Conservation (phyloP, 1,284 basidiomycete genomes). For the Chondrostereum purpureum region DNA sequence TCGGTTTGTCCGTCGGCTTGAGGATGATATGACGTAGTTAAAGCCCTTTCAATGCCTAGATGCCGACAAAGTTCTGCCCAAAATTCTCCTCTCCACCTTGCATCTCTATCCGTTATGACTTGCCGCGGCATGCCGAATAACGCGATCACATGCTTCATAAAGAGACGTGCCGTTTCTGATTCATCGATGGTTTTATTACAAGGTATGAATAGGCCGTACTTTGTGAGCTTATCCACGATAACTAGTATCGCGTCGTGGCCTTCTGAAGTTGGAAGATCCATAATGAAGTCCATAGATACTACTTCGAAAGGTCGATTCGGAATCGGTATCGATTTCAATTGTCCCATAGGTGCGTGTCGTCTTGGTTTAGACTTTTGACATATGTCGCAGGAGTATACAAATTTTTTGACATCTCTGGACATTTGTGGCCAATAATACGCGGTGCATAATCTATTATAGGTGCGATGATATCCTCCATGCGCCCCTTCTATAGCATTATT, state of each 20-base stretch:
- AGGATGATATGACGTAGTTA: constrained; percentile 25
- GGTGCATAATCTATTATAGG: constrained; percentile 14
- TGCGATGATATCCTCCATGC: too few relatives aligned
- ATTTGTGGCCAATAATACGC: constrained; percentile 23
- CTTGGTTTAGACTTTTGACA: constrained; percentile 24
- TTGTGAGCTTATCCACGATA: too few relatives aligned
- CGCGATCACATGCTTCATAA: constrained; percentile 19
- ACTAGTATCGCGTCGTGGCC: constrained; percentile 5
- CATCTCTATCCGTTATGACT: constrained; percentile 1
- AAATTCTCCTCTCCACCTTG: neutral
- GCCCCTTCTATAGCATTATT: constrained; percentile 7
- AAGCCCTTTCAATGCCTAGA: constrained; percentile 16
- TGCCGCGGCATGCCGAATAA: constrained; percentile 19
- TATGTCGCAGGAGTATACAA: constrained; percentile 19
- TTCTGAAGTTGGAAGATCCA: constrained; percentile 1
- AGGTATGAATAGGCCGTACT: constrained; percentile 23
- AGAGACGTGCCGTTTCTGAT: constrained; percentile 19
- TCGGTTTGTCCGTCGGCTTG: constrained; percentile 27
- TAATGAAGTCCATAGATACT: constrained; percentile 3
- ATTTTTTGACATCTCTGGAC: constrained; percentile 14
- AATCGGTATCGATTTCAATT: constrained; percentile 3
- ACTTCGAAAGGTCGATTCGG: constrained; percentile 5
- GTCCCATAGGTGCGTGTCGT: constrained; percentile 8
- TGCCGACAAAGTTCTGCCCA: constrained; percentile 17
- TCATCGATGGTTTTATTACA: constrained; percentile 20